Evolutionary conservation across 2,329 filamentous ascomycete species (phyloP).

Genomic region (Dryadomyces quercus-mongolicae): DNA sequence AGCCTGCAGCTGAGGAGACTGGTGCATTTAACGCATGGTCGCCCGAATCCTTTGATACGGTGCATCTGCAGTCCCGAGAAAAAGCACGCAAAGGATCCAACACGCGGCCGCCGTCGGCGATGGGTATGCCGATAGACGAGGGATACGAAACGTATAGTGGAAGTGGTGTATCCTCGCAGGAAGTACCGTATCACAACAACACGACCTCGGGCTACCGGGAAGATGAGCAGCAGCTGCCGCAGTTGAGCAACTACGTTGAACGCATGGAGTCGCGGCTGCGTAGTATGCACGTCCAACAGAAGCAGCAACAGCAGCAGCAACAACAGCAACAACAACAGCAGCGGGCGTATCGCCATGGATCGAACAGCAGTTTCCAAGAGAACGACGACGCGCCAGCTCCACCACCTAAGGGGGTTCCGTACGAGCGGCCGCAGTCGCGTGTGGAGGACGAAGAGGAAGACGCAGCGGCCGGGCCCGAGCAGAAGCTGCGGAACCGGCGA

Average conservation of each 20-base stretch:
- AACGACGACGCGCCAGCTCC: slow-evolving; percentile 34
- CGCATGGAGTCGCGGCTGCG: slow-evolving; percentile 79
- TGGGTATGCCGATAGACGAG: slow-evolving; percentile 52
- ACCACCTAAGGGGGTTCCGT: slow-evolving; percentile 32
- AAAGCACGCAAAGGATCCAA: slow-evolving; percentile 12
- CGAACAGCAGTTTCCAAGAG: slow-evolving; percentile 30
- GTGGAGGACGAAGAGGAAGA: slow-evolving; percentile 22
- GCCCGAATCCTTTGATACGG: slow-evolving; percentile 67
- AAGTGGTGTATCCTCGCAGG: slow-evolving; percentile 36
- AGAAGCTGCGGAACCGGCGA: slow-evolving; percentile 50
- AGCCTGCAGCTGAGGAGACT: slow-evolving; percentile 18
- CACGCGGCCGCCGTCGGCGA: slow-evolving; percentile 56
- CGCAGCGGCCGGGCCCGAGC: slow-evolving; percentile 21
- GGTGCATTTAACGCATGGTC: slow-evolving; percentile 65
- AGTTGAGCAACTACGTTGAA: slow-evolving; percentile 77
- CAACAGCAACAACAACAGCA: slow-evolving; percentile 5
- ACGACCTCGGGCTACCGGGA: slow-evolving; percentile 22
- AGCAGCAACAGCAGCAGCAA: slow-evolving; percentile 14
- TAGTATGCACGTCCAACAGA: slow-evolving; percentile 54
- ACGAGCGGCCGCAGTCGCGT: slow-evolving; percentile 47
- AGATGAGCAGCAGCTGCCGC: slow-evolving; percentile 48
- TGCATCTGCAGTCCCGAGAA: slow-evolving; percentile 26
- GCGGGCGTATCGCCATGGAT: slow-evolving; percentile 7
- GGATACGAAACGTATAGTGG: slow-evolving; percentile 45
- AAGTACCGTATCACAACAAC: slow-evolving; percentile 26